phyloP scores from a whole-genome alignment of 2,329 filamentous ascomycete species.

The Trichoderma brevicompactum region DNA sequence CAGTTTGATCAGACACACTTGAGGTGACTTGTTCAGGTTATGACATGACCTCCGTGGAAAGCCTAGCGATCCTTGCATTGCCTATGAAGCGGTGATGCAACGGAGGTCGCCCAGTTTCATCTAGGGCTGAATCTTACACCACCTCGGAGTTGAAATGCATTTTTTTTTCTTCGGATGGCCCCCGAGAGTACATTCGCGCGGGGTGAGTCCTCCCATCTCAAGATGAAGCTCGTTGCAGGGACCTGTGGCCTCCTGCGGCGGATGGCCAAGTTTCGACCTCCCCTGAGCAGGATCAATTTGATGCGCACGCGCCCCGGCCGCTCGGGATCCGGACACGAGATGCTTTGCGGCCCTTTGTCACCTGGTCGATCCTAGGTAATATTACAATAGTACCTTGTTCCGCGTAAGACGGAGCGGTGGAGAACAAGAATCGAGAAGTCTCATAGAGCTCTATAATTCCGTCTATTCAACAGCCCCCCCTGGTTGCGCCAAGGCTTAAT shows the following conservation, averaged over 20 bases:
- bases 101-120: neutral
- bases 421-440: constrained; percentile 13
- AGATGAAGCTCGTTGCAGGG: neutral
- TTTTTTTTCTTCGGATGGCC: neutral
- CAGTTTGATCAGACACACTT: constrained; percentile 69
- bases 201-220: neutral
- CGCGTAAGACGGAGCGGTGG: constrained; percentile 8
- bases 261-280: neutral
- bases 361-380: neutral
- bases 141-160: neutral
- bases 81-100: constrained; percentile 7
- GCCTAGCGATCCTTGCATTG: neutral
- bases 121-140: neutral
- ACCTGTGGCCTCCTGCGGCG: neutral
- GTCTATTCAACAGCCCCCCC: neutral
- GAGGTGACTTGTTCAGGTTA: constrained; percentile 39
- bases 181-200: neutral
- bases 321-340: neutral
- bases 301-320: neutral
- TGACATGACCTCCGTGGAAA: constrained; percentile 2
- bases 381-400: neutral
- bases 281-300: neutral
- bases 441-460: neutral
- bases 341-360: neutral
- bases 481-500: neutral